Evolutionary conservation across 805 yeast genomes (phyloP).

Genomic region (Diddensiella caesifluorescens): DNA sequence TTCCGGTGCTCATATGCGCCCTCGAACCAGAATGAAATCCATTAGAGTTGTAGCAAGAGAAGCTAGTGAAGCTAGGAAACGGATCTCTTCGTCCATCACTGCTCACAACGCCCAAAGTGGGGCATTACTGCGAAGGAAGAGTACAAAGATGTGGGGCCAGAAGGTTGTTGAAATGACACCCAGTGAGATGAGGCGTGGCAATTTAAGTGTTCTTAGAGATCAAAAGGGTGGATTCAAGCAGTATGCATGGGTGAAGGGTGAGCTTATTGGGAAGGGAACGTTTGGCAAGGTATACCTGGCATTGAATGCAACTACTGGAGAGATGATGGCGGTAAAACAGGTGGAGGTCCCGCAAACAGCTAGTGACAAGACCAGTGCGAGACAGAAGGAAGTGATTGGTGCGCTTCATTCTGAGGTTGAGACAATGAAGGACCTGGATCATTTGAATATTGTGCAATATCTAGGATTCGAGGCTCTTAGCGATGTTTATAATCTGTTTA

Average conservation of each 20-base stretch:
- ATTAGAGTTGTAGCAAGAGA: constrained; percentile 91
- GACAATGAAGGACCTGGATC: constrained; percentile 90
- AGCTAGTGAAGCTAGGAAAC: constrained; percentile 56
- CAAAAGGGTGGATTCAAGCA: constrained; percentile 68
- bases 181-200: constrained; percentile 54
- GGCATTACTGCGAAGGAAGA: constrained; percentile 55
- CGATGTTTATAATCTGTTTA: constrained; percentile 73
- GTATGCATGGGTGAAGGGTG: constrained; percentile 98
- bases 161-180: constrained; percentile 86
- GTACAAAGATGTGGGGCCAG: constrained; percentile 98
- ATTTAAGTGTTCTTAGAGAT: constrained; percentile 60
- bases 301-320: constrained; percentile 92
- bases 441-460: constrained; percentile 90
- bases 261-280: constrained; percentile 91
- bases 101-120: constrained; percentile 14
- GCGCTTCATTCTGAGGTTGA: constrained; percentile 88
- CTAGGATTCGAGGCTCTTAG: constrained; percentile 79
- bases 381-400: constrained; percentile 57
- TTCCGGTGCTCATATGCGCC: not conserved
- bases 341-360: constrained; percentile 58
- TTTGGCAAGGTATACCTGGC: constrained; percentile 93
- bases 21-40: constrained; percentile 64
- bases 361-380: constrained; percentile 25
- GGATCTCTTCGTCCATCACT: constrained; percentile 25
- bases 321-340: constrained; percentile 97